phyloP scores from a whole-genome alignment of 768 basidiomycete species.

The Hirschioporus abietinus region DNA sequence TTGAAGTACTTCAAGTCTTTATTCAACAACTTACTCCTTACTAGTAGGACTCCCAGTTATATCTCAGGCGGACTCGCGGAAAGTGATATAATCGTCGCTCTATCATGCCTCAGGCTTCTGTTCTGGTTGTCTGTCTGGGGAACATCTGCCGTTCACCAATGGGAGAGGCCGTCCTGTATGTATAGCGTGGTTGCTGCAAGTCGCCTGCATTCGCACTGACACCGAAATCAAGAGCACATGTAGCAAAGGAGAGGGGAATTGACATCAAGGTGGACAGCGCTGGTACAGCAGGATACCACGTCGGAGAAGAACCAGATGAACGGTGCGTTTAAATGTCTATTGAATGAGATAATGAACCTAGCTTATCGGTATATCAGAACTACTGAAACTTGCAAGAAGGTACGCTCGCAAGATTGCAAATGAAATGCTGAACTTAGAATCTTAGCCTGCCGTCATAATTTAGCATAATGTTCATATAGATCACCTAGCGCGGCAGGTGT shows the following conservation, averaged over 20 bases:
- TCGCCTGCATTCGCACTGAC: neutral
- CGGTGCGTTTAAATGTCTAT: constrained; percentile 38
- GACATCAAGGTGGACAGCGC: constrained; percentile 75
- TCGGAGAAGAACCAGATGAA: constrained; percentile 79
- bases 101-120: constrained; percentile 26
- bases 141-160: constrained; percentile 91
- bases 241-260: constrained; percentile 60
- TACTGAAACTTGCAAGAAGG: constrained; percentile 65
- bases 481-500: constrained; percentile 65
- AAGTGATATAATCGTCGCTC: neutral
- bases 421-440: neutral
- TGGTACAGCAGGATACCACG: constrained; percentile 81
- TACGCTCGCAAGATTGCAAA: constrained; percentile 20
- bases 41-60: no score
- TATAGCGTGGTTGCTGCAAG: neutral
- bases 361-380: constrained; percentile 40
- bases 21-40: neutral
- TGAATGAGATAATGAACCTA: constrained; percentile 2
- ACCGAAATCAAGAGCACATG: constrained; percentile 28
- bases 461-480: constrained; percentile 71
- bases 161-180: constrained; percentile 78
- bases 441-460: constrained; percentile 10
- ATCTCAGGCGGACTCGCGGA: no score
- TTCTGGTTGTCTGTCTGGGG: constrained; percentile 74
- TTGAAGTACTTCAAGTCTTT: neutral